Evolutionary conservation across 148 eudicot species (phyloP), one percentile per base, ranked within the genome.

Genomic region (Heliosperma pusillum): DNA sequence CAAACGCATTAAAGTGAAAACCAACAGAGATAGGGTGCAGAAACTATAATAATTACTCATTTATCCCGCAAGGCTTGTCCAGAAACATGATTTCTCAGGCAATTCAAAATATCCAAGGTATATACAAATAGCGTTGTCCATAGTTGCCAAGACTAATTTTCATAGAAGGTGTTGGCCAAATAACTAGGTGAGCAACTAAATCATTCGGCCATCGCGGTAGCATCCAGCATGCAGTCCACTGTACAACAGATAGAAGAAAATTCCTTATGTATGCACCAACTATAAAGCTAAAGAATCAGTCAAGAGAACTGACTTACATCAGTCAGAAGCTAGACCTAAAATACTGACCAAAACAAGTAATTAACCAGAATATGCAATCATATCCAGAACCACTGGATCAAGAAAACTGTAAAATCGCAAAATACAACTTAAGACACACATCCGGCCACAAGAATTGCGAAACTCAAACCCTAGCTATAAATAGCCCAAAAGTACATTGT

Each of bases 1-100:
- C 22, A 50, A 56, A 77, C 73, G 25, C 52, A 72, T 72, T 62
- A 36, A 19, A 55, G 8, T 25, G 40, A 42, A n/a, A 53, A 74
- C 13, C 30, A 45, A 66, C 8, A 21, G 27, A 7, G 50, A 56
- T 44, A 27, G 52, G n/a, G 22, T 55, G 21, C 6, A 53, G 42
- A 26, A 72, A 70, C 7, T 1, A 24, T 29, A 66, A 21, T 58
- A 16, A n/a, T 25, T 5, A 73, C 16, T 10, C 0, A 66, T 36
- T 11, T 17, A n/a, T 47, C 50, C 60, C 3, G 11, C 8, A 40
- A 21, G 53, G 66, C 40, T 52, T 16, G 26, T 17, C 63, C 74
- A 69, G 58, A 58, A 25, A 65, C 26, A 45, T n/a, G n/a, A 52
- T 45, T 55, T 55, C 72, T 22, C 33, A 33, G 21, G 7, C 10